phyloP scores from a whole-genome alignment of 305 asterid genomes.

The Stenogyne calaminthoides region DNA sequence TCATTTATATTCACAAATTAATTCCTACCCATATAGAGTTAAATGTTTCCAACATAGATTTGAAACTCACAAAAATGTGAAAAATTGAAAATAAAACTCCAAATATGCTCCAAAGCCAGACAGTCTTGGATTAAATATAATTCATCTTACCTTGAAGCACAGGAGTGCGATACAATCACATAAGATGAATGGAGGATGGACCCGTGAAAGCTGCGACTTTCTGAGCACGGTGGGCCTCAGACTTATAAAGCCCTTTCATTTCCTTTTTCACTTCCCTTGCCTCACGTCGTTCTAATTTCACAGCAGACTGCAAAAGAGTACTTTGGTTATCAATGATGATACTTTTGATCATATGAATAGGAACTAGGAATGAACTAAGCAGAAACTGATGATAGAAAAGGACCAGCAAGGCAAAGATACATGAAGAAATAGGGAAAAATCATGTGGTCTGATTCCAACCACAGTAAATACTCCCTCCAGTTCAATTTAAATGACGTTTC shows the following conservation, averaged over 20 bases:
- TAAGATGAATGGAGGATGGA: conserved; percentile 87
- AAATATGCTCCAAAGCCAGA: background rate
- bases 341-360: conserved; percentile 1
- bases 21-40: too few relatives aligned
- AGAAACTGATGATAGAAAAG: background rate
- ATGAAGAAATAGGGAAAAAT: background rate
- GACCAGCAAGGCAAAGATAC: background rate
- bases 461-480: too few relatives aligned
- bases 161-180: conserved; percentile 48
- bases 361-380: background rate
- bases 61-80: too few relatives aligned
- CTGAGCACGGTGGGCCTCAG: conserved; percentile 82
- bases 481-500: too few relatives aligned
- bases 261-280: conserved; percentile 83
- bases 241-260: conserved; percentile 67
- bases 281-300: conserved; percentile 85
- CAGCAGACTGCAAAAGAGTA: conserved; percentile 64
- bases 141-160: conserved; percentile 3
- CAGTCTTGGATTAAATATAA: background rate
- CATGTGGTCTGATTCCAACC: background rate
- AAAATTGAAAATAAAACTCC: too few relatives aligned
- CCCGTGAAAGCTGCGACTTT: conserved; percentile 89
- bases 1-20: too few relatives aligned
- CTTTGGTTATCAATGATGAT: conserved; percentile 11
- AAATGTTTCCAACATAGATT: too few relatives aligned